Evolutionary conservation across 768 basidiomycete species (phyloP).

Genomic region (Auriculariales sp.): DNA sequence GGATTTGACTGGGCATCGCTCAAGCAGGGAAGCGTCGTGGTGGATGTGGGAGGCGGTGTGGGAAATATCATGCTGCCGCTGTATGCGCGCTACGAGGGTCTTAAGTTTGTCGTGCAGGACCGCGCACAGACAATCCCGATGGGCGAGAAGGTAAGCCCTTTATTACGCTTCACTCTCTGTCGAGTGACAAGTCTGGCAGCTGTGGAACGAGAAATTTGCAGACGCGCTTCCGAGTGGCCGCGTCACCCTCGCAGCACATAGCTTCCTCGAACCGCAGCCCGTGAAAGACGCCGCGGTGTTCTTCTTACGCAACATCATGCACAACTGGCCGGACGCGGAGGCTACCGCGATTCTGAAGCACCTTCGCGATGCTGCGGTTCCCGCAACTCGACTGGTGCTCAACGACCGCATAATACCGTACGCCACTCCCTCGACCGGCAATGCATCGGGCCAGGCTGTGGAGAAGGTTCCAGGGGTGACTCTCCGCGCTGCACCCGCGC

Average conservation of each 20-base stretch:
- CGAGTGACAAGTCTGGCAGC: neutral
- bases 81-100: constrained; percentile 10
- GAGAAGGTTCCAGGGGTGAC: constrained; percentile 28
- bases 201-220: constrained; percentile 1
- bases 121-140: constrained; percentile 12
- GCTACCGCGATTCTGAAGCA: constrained; percentile 9
- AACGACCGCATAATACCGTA: constrained; percentile 11
- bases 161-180: neutral
- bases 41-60: constrained; percentile 22
- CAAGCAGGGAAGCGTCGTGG: constrained; percentile 11
- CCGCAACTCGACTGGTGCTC: constrained; percentile 4
- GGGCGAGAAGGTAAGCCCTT: constrained; percentile 9
- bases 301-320: constrained; percentile 11
- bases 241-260: constrained; percentile 19
- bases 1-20: constrained; percentile 17
- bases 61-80: constrained; percentile 14
- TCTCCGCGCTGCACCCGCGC: constrained; percentile 8
- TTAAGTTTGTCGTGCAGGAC: constrained; percentile 19
- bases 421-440: constrained; percentile 8
- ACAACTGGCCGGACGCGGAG: constrained; percentile 13
- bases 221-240: constrained; percentile 2
- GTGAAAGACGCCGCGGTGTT: constrained; percentile 12
- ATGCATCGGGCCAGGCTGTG: constrained; percentile 9
- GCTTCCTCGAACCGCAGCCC: constrained; percentile 11
- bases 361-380: constrained; percentile 10